Evolutionary conservation across 768 basidiomycete species (phyloP), one percentile per base, ranked within the genome.

Genomic region (Calocybe cyanea): DNA sequence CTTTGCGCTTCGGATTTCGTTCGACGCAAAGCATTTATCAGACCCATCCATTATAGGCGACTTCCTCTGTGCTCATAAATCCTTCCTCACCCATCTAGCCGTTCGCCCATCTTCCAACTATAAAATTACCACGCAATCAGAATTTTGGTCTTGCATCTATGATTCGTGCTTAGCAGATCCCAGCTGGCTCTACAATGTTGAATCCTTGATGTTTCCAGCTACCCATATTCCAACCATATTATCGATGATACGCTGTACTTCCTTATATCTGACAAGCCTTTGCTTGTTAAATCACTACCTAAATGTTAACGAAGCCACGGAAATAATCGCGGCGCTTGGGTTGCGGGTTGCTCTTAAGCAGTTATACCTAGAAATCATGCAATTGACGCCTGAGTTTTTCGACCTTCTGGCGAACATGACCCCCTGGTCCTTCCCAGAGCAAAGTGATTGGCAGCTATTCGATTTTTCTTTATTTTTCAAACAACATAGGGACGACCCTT

Each of bases 261-360:
- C 59, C 2, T 48, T 56, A 28, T 63, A 63, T 8, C 46, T 67
- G 24, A 58, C 49, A 4, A 43, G 49, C 9, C 58, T 70, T 9
- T 41, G 42, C 23, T 48, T 67, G 2, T 51, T 51, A 0, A 57
- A 60, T 15, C 51, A 55, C 20, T 63, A 56, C 25, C 53, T 66
- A 2, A 32, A 41, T 2, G 38, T 33, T n/a, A 31, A 42, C 7
- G 65, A 68, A 13, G 48, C 65, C 3, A 25, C n/a, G 2, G 56
- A 57, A 3, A 43, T 68, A 0, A 15, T 63, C 4, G 33, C 47
- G 2, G 20, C 60, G 7, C 64, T 66, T 25, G 44, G 55, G 2
- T 50, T 54, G 28, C 54, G 58, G 1, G 37, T 53, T 19, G 50
- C 57, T 15, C 34, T 67, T 1, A 44, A 49, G 14, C 36, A 47